Evolutionary conservation across 768 basidiomycete species (phyloP), one percentile per base, ranked within the genome.

Genomic region (Lentinula lateritia): DNA sequence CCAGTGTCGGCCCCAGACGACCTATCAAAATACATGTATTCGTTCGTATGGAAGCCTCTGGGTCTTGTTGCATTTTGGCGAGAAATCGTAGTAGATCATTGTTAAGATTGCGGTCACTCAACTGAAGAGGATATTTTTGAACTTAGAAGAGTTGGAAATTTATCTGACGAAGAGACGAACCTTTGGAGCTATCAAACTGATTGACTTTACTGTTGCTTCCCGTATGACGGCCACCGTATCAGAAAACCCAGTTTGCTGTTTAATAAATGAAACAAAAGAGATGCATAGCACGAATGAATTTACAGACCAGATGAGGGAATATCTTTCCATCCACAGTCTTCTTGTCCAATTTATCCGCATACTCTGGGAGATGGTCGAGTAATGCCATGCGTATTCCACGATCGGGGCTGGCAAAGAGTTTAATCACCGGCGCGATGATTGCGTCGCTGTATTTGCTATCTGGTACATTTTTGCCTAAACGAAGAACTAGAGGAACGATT

Each of bases 21-120:
- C 95, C 96, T 61, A 99, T 86, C 3, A 98, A 84, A 66, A 99
- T 98, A 68, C 94, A 96, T 0, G 97, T 97, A 68, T 98, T 98
- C 15, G 97, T 98, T 50, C 97, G 84, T 66, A 98, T 98, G 5
- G 95, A 95, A 3, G 95, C 85, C 74, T 99, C 97, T 0, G 88
- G 79, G 69, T 98, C 97, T 38, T 82, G 86, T 75, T 99, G 97
- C 75, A 92, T 89, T 68, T 92, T 93, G 2, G 96, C 96, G 23
- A 99, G 83, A 63, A 92, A 83, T 2, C 96, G 89, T 10, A 99
- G 83, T 18, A 99, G 85, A 63, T 99, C 97, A 67, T 98, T 99
- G 74, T 99, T 99, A 41, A 98, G 80, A 42, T 98, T 84, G 2
- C 96, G 89, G 65, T 97, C 95, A 54, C 78, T 90, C 55, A 99